phyloP scores from a whole-genome alignment of 75 land plant species.

The Pinus tabuliformis region DNA sequence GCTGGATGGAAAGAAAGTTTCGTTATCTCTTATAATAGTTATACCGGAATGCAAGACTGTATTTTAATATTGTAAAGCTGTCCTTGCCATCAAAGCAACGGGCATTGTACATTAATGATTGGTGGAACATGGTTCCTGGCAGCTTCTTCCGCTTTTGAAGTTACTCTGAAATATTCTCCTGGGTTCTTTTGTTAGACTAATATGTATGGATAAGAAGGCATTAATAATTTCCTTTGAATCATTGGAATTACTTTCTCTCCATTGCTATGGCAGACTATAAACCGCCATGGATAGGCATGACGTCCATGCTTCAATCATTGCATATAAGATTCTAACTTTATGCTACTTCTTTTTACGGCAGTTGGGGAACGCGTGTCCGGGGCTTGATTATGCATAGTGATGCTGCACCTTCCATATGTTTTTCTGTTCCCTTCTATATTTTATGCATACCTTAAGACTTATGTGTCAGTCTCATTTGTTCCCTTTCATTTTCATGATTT shows the following conservation, averaged over 20 bases:
- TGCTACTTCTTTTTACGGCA: not conserved
- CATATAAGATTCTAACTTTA: conserved; percentile 8
- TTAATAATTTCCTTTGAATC: not conserved
- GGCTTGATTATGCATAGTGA: not conserved
- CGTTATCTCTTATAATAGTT: conserved; percentile 4
- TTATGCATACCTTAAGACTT: not conserved
- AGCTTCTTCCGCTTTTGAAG: not conserved
- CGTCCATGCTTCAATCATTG: conserved; percentile 4
- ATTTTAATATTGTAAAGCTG: conserved; percentile 8
- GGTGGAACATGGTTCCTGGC: not conserved
- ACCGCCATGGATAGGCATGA: not conserved
- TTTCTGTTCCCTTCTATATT: not conserved
- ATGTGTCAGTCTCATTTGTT: not conserved
- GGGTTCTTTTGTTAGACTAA: not conserved
- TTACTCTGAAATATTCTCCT: not conserved
- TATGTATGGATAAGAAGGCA: conserved; percentile 5
- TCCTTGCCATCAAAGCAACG: conserved; percentile 9
- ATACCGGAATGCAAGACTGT: conserved; percentile 4
- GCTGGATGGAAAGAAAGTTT: conserved; percentile 4
- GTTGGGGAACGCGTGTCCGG: not conserved
- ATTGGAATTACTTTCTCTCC: conserved; percentile 5
- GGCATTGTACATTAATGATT: conserved; percentile 9
- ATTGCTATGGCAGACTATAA: not conserved
- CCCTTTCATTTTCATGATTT: not conserved
- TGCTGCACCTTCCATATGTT: not conserved